phyloP scores from a whole-genome alignment of 768 basidiomycete species.

The Sarcomyxa edulis region DNA sequence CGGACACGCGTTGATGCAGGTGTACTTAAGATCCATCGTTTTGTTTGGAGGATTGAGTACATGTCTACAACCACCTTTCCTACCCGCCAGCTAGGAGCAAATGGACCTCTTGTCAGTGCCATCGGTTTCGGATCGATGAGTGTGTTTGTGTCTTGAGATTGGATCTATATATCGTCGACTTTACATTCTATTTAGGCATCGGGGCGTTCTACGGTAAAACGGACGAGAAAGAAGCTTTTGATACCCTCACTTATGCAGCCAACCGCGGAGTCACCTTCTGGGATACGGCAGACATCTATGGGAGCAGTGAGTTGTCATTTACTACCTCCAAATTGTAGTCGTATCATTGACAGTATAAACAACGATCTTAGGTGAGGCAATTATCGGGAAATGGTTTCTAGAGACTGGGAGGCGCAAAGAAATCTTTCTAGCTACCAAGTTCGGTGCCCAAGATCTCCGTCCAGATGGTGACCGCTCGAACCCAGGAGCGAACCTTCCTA shows the following conservation, averaged over 20 bases:
- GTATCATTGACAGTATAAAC: background rate
- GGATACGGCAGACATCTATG: slow-evolving; percentile 18
- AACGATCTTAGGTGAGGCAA: slow-evolving; percentile 11
- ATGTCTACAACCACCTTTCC: slow-evolving; percentile 11
- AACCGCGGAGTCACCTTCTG: slow-evolving; percentile 18
- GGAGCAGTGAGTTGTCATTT: slow-evolving; percentile 7
- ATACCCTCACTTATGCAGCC: slow-evolving; percentile 16
- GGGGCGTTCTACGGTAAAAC: slow-evolving; percentile 18
- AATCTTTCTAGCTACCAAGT: slow-evolving; percentile 22
- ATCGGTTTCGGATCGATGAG: slow-evolving; percentile 23
- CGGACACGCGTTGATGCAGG: no score
- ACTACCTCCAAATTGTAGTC: background rate
- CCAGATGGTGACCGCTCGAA: slow-evolving; percentile 6
- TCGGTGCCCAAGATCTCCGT: slow-evolving; percentile 15
- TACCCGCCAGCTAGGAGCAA: slow-evolving; percentile 17
- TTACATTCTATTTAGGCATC: slow-evolving; percentile 14
- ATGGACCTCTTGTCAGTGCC: slow-evolving; percentile 21
- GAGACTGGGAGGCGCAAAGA: slow-evolving; percentile 17
- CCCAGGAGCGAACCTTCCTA: slow-evolving; percentile 14
- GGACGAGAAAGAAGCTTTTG: slow-evolving; percentile 12
- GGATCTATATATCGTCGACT: background rate
- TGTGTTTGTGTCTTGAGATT: background rate
- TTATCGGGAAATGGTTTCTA: slow-evolving; percentile 18
- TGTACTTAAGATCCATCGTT: no score
- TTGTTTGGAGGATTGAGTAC: no score